Percentiles rank a stretch among this genome's conserved stretches.
phyloP scores from a whole-genome alignment of 345 rosid species.

The Adansonia digitata region DNA sequence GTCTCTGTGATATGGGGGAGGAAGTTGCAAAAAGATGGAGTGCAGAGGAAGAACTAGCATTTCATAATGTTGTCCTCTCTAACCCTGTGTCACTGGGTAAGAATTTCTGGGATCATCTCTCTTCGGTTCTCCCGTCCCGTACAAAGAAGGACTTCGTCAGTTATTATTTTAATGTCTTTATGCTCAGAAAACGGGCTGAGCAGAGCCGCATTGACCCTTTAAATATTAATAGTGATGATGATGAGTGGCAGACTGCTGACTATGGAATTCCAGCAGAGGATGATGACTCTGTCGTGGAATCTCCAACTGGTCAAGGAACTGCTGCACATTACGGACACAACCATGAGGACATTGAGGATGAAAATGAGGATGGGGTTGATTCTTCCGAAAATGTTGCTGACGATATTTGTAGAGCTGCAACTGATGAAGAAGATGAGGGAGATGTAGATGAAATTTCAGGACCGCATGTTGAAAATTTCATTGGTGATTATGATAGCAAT shows the following conservation, averaged over 20 bases:
- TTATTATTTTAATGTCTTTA: constrained; percentile 54
- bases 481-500: neutral
- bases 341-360: constrained; percentile 25
- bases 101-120: constrained; percentile 59
- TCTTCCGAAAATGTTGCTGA: constrained; percentile 12
- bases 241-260: constrained; percentile 39
- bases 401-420: constrained; percentile 4
- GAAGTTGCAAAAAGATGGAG: constrained; percentile 39
- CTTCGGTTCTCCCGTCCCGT: constrained; percentile 41
- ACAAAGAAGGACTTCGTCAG: constrained; percentile 33
- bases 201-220: constrained; percentile 40
- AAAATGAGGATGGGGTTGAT: constrained; percentile 20
- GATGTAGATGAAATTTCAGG: constrained; percentile 26
- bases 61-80: constrained; percentile 27
- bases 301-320: constrained; percentile 21
- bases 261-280: constrained; percentile 26
- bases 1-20: constrained; percentile 57
- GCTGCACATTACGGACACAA: constrained; percentile 10
- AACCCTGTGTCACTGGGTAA: constrained; percentile 39
- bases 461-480: constrained; percentile 8
- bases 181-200: constrained; percentile 41
- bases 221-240: constrained; percentile 50
- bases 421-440: constrained; percentile 32
- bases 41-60: constrained; percentile 35
- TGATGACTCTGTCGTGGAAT: constrained; percentile 39